Percentiles rank a stretch among this genome's conserved stretches.
These are phyloP conservation scores for Colletotrichum sojae DNA, from an alignment of 2,329 filamentous ascomycete genomes.

Conservation along the genomic window DNA sequence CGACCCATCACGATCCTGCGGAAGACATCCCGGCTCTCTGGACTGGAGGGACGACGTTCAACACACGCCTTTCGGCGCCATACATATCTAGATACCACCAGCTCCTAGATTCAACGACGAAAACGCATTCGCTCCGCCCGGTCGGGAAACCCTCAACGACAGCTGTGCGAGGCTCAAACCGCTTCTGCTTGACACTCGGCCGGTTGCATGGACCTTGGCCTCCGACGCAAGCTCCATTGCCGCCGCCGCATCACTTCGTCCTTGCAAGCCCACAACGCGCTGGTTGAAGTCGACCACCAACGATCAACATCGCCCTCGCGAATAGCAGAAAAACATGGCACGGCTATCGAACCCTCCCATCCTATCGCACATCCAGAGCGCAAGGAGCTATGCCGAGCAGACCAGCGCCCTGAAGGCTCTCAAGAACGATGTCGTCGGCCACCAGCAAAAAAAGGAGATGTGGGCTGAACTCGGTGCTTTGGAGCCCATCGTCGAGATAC, in stretches of 20 bases:
- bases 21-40: constrained; percentile 17
- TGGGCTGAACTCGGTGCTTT: constrained; percentile 81
- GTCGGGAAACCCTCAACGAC: constrained; percentile 3
- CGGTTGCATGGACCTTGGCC: constrained; percentile 36
- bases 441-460: constrained; percentile 86
- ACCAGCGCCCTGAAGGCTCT: constrained; percentile 76
- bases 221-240: constrained; percentile 38
- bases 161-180: constrained; percentile 21
- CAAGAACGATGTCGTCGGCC: constrained; percentile 92
- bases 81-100: background rate
- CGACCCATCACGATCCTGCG: constrained; percentile 16
- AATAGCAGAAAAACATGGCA: constrained; percentile 60
- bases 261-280: constrained; percentile 33
- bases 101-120: background rate
- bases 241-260: constrained; percentile 23
- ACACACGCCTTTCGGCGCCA: background rate
- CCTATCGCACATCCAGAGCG: constrained; percentile 69
- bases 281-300: constrained; percentile 23
- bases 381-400: constrained; percentile 66
- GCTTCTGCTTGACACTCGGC: constrained; percentile 30
- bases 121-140: background rate
- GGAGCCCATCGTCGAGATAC: constrained; percentile 66
- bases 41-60: constrained; percentile 1
- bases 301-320: background rate
- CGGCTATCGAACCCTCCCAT: constrained; percentile 66